Percentiles rank a stretch among this genome's conserved stretches.
Evolutionary conservation across 2,329 filamentous ascomycete genomes (phyloP).

Genomic region (Ascochyta pisi): DNA sequence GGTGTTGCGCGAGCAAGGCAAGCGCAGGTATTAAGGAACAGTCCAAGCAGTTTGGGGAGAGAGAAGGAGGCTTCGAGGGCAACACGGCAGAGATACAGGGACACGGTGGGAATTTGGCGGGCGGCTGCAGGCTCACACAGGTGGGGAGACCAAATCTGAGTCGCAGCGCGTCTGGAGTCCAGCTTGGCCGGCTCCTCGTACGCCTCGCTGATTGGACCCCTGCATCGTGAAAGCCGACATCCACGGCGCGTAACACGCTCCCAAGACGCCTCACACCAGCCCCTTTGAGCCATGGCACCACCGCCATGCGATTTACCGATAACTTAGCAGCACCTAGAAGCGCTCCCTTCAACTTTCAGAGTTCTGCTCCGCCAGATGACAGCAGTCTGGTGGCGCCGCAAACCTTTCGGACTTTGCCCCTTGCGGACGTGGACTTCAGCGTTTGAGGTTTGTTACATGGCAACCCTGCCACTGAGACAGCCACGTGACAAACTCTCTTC

Average conservation of each 20-base stretch:
- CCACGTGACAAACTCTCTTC: slow-evolving; percentile 39
- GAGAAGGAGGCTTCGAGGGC: slow-evolving; percentile 38
- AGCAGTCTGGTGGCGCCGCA: slow-evolving; percentile 21
- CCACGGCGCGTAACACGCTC: slow-evolving; percentile 42
- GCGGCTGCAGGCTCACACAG: slow-evolving; percentile 45
- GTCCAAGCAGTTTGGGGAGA: slow-evolving; percentile 28
- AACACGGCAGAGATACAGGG: slow-evolving; percentile 38
- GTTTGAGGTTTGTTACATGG: slow-evolving; percentile 51
- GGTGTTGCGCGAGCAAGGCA: slow-evolving; percentile 17
- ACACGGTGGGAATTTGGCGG: slow-evolving; percentile 41
- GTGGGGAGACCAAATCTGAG: slow-evolving; percentile 49
- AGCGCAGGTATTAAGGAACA: slow-evolving; percentile 34
- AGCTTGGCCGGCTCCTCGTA: slow-evolving; percentile 40
- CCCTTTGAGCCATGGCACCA: slow-evolving; percentile 39
- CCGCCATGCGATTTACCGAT: slow-evolving; percentile 27
- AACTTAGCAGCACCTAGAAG: slow-evolving; percentile 21
- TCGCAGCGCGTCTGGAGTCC: slow-evolving; percentile 45
- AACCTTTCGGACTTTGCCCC: slow-evolving; percentile 18
- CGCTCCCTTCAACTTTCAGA: slow-evolving; percentile 20
- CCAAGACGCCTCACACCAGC: slow-evolving; percentile 33
- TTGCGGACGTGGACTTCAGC: slow-evolving; percentile 26
- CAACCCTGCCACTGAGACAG: slow-evolving; percentile 43
- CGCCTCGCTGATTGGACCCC: slow-evolving; percentile 37
- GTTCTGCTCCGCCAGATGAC: slow-evolving; percentile 16
- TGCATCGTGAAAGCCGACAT: slow-evolving; percentile 34